These are phyloP conservation scores for Acephala macrosclerotiorum DNA, from an alignment of 2,329 filamentous ascomycete species.

Conservation along the genomic window DNA sequence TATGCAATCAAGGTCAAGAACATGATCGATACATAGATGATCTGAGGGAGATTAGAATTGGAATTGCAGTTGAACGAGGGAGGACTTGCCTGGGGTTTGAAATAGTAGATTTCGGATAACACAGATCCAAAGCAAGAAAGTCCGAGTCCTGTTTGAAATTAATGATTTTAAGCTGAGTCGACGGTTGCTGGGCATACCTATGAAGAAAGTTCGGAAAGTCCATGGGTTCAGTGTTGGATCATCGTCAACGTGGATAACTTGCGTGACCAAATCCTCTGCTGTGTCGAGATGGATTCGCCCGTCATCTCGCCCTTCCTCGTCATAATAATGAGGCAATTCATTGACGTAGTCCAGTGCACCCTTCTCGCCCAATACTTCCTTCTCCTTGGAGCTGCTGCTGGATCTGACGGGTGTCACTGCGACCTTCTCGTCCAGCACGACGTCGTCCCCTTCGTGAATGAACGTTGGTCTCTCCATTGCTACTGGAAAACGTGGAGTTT, in stretches of 20 bases:
- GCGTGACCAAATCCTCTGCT: slow-evolving; percentile 36
- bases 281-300: not conserved
- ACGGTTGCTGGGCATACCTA: slow-evolving; percentile 37
- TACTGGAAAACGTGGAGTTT: not conserved
- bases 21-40: slow-evolving; percentile 49
- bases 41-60: slow-evolving; percentile 31
- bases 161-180: not conserved
- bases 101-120: slow-evolving; percentile 52
- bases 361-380: not conserved
- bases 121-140: slow-evolving; percentile 47
- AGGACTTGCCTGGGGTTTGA: slow-evolving; percentile 48
- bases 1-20: slow-evolving; percentile 54
- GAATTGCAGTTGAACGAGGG: too few species aligned
- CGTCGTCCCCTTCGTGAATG: not conserved
- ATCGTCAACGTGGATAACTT: slow-evolving; percentile 47
- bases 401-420: not conserved
- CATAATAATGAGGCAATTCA: not conserved
- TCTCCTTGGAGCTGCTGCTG: not conserved
- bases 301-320: not conserved
- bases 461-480: not conserved
- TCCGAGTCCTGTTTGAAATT: slow-evolving; percentile 37
- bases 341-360: not conserved
- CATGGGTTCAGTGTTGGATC: slow-evolving; percentile 46
- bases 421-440: not conserved
- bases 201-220: slow-evolving; percentile 48